A percentile compares a stretch with the other conserved stretches of the same genome.
phyloP scores from a whole-genome alignment of 345 rosid genomes.

The Eucalyptus cladocalyx region DNA sequence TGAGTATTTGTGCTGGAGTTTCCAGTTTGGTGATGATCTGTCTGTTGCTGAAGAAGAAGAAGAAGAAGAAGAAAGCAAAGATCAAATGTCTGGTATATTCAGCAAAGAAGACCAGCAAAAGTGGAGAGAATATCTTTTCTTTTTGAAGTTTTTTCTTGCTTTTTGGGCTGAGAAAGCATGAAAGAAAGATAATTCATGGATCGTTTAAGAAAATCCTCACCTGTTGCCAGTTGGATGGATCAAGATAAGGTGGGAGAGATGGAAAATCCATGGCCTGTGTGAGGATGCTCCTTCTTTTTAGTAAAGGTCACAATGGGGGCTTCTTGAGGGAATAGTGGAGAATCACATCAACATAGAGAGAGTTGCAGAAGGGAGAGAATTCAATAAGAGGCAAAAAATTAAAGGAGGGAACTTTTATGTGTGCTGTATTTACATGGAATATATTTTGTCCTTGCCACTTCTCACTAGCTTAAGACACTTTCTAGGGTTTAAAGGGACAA shows the following conservation, averaged over 20 bases:
- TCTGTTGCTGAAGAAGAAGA: slow-evolving; percentile 25
- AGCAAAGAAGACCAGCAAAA: slow-evolving; percentile 18
- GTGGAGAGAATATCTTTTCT: slow-evolving; percentile 24
- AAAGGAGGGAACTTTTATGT: neutral
- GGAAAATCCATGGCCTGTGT: slow-evolving; percentile 62
- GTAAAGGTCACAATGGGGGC: neutral
- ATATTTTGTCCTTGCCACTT: neutral
- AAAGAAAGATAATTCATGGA: neutral
- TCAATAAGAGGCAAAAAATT: neutral
- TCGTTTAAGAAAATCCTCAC: slow-evolving; percentile 21
- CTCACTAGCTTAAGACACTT: neutral
- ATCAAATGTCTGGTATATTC: slow-evolving; percentile 43
- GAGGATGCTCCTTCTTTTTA: neutral
- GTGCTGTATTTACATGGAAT: neutral
- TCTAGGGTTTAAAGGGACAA: neutral
- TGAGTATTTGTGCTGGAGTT: slow-evolving; percentile 9
- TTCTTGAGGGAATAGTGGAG: slow-evolving; percentile 1
- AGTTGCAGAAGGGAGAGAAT: neutral
- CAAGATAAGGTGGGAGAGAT: slow-evolving; percentile 92
- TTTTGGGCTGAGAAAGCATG: neutral
- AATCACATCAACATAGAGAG: slow-evolving; percentile 1
- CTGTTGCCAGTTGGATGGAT: slow-evolving; percentile 97
- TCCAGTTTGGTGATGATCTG: slow-evolving; percentile 17
- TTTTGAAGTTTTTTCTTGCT: slow-evolving; percentile 23
- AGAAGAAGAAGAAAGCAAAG: neutral